Base-by-base conservation (phyloP, 805 yeast genomes). In the Soucietia sequanensis region DNA sequence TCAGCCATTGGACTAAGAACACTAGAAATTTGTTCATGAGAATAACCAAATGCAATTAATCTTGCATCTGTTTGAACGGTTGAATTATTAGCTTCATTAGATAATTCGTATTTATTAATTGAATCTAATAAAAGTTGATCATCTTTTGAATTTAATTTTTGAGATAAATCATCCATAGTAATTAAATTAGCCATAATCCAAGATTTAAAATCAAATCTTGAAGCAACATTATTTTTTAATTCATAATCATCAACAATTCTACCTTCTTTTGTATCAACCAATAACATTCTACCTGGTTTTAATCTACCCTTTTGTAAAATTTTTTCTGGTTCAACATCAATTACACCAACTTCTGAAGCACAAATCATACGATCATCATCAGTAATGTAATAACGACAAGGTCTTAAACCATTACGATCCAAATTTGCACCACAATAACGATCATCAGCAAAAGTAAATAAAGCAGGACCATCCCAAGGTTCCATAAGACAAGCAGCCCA, bases 401-500 rank as follows among this genome's bases (percentile, higher is more conserved):
- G 99, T 69, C 99, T 84, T 56, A 91, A 76, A 44, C 99, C 99
- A 59, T 93, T 91, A 68, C 99, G 80, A 68, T 91, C 99, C 47
- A 93, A 76, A 62, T 90, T 90, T 32, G 99, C 99, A 72, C 99
- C 99, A 68, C 96, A 88, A 75, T 87, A 91, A 52, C 98, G 78
- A 49, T 96, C 97, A 63, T 91, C 98, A 23, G 97, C 91, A 62
- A 91, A 93, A 20, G 95, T 89, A 70, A 91, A 86, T 48, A 93
- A 70, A 23, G 98, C 98, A 13, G 99, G 99, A 46, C 99, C 99
- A 67, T 91, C 99, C 99, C 99, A 91, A 6, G 98, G 98, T 69
- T 91, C 99, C 96, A 93, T 93, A 46, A 91, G 68, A 67, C 97
- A 89, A 9, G 98, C 96, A 31, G 97, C 98, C 98, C 98, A 91